Evolutionary conservation across 2,329 filamentous ascomycete species (phyloP).

Genomic region (Aciculosporium take): DNA sequence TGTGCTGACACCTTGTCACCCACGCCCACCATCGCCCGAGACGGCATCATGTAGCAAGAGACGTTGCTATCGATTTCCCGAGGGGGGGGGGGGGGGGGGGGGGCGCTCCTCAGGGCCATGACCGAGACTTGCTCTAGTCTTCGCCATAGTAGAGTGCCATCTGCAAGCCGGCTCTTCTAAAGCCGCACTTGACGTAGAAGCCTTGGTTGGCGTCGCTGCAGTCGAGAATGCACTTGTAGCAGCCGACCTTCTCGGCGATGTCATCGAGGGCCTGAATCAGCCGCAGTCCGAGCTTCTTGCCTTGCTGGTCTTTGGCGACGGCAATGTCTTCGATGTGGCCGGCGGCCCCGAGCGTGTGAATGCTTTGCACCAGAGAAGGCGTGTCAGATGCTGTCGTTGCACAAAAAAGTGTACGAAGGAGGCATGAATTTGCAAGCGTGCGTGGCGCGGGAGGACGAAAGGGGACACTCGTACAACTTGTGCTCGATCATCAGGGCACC

Average conservation of each 20-base stretch:
- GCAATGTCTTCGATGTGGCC: conserved; percentile 98
- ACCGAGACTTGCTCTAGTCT: conserved; percentile 32
- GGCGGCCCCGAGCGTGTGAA: conserved; percentile 67
- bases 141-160: conserved; percentile 90
- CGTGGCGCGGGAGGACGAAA: neutral
- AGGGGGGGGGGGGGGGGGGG: too few species aligned
- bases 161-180: conserved; percentile 78
- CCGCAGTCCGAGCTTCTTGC: conserved; percentile 85
- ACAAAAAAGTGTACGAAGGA: neutral
- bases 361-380: conserved; percentile 30
- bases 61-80: too few species aligned
- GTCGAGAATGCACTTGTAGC: conserved; percentile 94
- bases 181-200: conserved; percentile 97
- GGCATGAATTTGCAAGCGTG: neutral
- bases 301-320: conserved; percentile 87
- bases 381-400: conserved; percentile 5
- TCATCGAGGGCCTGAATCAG: conserved; percentile 89
- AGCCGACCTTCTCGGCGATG: conserved; percentile 76
- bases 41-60: too few species aligned
- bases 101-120: too few species aligned
- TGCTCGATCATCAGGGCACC: conserved; percentile 83
- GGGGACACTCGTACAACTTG: conserved; percentile 58
- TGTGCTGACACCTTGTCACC: too few species aligned
- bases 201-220: conserved; percentile 94
- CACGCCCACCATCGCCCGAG: too few species aligned